A percentile compares a stretch with the other conserved stretches of the same genome.
These are phyloP conservation scores for Colletotrichum zoysiae DNA, from an alignment of 2,329 filamentous ascomycete species.

Conservation along the genomic window DNA sequence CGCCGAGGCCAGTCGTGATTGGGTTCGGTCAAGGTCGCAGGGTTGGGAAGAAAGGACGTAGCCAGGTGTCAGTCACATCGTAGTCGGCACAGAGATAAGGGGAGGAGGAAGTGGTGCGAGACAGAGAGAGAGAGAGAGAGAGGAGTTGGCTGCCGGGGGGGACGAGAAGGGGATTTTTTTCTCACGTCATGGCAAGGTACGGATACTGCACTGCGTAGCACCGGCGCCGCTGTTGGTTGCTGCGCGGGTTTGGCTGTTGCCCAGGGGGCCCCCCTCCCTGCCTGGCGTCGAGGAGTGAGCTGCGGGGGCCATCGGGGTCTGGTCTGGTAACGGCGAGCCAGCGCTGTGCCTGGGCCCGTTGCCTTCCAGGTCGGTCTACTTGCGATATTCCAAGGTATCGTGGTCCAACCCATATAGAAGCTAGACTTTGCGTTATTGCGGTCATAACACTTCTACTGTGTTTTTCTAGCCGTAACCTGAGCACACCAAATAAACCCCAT, in stretches of 20 bases:
- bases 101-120: conserved; percentile 18
- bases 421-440: too few species aligned
- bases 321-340: conserved; percentile 24
- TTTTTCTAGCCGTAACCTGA: too few species aligned
- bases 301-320: conserved; percentile 39
- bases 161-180: conserved; percentile 31
- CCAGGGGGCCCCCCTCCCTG: conserved; percentile 22
- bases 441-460: too few species aligned
- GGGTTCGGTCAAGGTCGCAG: conserved; percentile 60
- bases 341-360: conserved; percentile 12
- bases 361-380: conserved; percentile 2
- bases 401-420: too few species aligned
- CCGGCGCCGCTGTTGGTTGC: conserved; percentile 36
- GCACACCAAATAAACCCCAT: too few species aligned
- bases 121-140: conserved; percentile 20
- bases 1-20: conserved; percentile 19
- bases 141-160: conserved; percentile 4
- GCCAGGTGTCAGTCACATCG: conserved; percentile 34
- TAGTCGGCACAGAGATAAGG: conserved; percentile 24
- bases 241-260: conserved; percentile 24
- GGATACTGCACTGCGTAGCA: neutral
- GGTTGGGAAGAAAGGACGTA: conserved; percentile 59
- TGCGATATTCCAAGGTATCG: too few species aligned
- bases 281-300: conserved; percentile 24
- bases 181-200: conserved; percentile 41